These are phyloP conservation scores for Rhynchospora tenuis DNA, from an alignment of 176 grass and related monocot species.

Conservation along the genomic window DNA sequence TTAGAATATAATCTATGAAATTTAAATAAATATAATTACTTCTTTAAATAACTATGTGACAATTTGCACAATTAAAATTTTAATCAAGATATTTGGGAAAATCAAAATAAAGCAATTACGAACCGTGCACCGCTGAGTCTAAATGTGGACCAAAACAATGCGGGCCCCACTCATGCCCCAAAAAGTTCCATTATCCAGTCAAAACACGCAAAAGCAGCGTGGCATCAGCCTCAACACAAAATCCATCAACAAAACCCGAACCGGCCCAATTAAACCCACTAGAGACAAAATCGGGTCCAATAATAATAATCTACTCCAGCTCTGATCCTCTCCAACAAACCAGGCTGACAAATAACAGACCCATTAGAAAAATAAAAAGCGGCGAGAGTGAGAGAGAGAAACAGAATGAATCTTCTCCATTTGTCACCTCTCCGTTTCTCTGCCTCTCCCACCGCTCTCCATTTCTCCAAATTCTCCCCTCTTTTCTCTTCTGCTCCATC, in stretches of 20 bases:
- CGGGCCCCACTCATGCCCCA: not conserved
- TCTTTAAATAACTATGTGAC: no score
- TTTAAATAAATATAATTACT: no score
- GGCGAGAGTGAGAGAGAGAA: not conserved
- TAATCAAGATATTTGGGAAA: no score
- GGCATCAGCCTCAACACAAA: not conserved
- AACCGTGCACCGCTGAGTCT: not conserved
- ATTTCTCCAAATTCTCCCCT: not conserved
- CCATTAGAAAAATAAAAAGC: not conserved
- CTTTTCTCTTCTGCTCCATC: not conserved
- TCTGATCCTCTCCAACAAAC: not conserved
- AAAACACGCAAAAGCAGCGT: not conserved
- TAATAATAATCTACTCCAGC: not conserved
- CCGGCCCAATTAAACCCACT: constrained; percentile 6
- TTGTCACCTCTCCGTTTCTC: constrained; percentile 28
- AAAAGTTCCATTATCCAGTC: not conserved
- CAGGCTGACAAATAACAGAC: not conserved
- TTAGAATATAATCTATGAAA: no score
- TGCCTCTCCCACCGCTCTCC: constrained; percentile 14
- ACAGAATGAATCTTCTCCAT: constrained; percentile 38
- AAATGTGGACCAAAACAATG: not conserved
- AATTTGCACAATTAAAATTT: no score
- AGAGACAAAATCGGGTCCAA: not conserved
- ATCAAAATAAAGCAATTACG: no score
- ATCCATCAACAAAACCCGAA: not conserved